Conservation (phyloP, 768 basidiomycete species). For the Tremella yokohamensis region DNA sequence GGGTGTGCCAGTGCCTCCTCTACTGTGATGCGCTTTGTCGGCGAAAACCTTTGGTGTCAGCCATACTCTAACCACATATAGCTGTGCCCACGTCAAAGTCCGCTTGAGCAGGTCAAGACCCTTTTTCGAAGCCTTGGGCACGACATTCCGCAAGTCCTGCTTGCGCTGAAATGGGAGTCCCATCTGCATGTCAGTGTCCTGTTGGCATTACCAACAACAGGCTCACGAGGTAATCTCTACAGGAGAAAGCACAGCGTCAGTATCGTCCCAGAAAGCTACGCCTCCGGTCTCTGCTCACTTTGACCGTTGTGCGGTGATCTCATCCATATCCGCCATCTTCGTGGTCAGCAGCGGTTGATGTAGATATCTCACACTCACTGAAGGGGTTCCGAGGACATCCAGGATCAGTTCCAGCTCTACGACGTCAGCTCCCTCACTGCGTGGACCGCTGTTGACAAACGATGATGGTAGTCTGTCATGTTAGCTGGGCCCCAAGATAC, state of each 20-base stretch:
- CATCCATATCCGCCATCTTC: slow-evolving; percentile 90
- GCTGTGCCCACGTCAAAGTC: slow-evolving; percentile 51
- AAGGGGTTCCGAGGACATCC: slow-evolving; percentile 73
- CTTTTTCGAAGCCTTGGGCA: slow-evolving; percentile 66
- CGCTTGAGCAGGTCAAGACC: slow-evolving; percentile 47
- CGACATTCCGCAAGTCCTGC: slow-evolving; percentile 62
- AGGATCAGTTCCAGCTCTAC: slow-evolving; percentile 77
- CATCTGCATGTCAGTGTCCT: slow-evolving; percentile 3
- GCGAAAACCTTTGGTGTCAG: slow-evolving; percentile 52
- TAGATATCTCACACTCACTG: slow-evolving; percentile 16
- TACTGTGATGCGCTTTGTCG: slow-evolving; percentile 81
- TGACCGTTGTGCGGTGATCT: slow-evolving; percentile 73
- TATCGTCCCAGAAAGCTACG: background rate
- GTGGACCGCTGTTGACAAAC: slow-evolving; percentile 58
- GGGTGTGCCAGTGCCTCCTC: slow-evolving; percentile 84
- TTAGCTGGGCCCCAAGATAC: background rate
- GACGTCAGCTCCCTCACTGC: slow-evolving; percentile 75
- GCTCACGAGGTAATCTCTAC: slow-evolving; percentile 67
- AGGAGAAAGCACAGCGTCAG: slow-evolving; percentile 3
- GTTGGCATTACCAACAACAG: background rate
- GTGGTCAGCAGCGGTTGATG: slow-evolving; percentile 38
- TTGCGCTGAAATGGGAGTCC: slow-evolving; percentile 5
- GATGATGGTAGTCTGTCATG: slow-evolving; percentile 67
- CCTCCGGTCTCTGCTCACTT: slow-evolving; percentile 39
- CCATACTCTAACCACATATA: slow-evolving; percentile 52